Conservation (phyloP, 1,284 basidiomycete genomes). For the Ustilago tritici region DNA sequence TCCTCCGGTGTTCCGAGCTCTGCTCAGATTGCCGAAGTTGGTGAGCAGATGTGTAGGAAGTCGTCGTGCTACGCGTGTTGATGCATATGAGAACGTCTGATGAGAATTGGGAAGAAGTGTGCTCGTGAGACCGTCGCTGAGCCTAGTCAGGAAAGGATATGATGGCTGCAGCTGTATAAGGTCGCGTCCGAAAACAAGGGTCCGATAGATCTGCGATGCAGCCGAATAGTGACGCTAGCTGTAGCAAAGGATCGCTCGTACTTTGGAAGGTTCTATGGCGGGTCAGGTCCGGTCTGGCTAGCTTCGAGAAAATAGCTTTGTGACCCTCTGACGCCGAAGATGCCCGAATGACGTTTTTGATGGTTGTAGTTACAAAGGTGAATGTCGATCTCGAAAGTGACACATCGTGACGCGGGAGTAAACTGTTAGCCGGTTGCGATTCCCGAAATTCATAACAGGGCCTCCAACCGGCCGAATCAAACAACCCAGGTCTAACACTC, state of each 20-base stretch:
- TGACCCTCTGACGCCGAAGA: neutral
- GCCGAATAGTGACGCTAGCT: neutral
- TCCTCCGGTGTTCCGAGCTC: neutral
- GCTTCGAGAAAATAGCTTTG: neutral
- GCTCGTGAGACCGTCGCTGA: neutral
- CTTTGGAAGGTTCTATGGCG: neutral
- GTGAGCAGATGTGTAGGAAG: neutral
- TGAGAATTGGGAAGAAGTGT: neutral
- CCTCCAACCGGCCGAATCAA: constrained; percentile 4
- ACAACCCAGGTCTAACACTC: neutral
- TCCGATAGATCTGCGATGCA: constrained; percentile 3
- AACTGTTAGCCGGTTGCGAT: neutral
- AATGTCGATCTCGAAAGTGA: constrained; percentile 14
- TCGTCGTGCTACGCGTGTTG: neutral
- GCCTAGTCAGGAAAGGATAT: neutral
- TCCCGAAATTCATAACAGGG: constrained; percentile 10
- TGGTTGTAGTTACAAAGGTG: constrained; percentile 11
- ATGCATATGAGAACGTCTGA: neutral
- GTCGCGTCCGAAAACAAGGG: constrained; percentile 7
- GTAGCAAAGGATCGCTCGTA: neutral
- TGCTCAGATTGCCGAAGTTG: neutral
- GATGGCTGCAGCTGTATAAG: neutral
- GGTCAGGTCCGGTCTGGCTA: neutral
- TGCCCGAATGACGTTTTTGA: neutral
- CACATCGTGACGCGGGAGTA: constrained; percentile 18